Evolutionary conservation across 306 rosid species (phyloP).

Genomic region (Heteromeles arbutifolia): DNA sequence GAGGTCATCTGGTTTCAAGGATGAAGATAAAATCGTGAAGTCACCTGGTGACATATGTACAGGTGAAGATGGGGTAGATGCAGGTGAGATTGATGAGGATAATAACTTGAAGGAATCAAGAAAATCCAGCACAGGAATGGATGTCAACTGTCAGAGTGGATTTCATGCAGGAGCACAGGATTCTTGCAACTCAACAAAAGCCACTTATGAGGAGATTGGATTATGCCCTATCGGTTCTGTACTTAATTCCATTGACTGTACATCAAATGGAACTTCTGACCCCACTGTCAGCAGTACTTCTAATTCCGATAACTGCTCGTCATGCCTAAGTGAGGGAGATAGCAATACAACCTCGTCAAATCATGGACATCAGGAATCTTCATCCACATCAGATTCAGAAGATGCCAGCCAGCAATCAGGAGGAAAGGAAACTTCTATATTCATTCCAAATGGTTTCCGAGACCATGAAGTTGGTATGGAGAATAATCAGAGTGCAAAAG

Average conservation of each 20-base stretch:
- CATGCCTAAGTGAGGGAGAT: conserved; percentile 86
- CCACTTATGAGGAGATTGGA: conserved; percentile 39
- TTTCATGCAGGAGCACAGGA: conserved; percentile 31
- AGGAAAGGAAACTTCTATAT: conserved; percentile 43
- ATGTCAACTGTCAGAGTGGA: conserved; percentile 37
- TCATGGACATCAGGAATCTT: conserved; percentile 73
- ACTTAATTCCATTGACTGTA: conserved; percentile 7
- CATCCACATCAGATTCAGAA: conserved; percentile 85
- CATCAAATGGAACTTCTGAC: conserved; percentile 37
- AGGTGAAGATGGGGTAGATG: conserved; percentile 25
- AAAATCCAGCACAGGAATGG: conserved; percentile 25
- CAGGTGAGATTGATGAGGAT: conserved; percentile 38
- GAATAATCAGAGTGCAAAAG: conserved; percentile 23
- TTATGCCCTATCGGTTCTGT: conserved; percentile 14
- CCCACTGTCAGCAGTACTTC: conserved; percentile 34
- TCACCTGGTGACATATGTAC: conserved; percentile 31
- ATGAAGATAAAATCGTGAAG: conserved; percentile 34
- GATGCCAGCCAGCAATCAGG: conserved; percentile 78
- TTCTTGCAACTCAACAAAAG: conserved; percentile 35
- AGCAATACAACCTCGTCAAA: conserved; percentile 63
- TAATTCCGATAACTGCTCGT: conserved; percentile 75
- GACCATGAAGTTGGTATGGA: conserved; percentile 33
- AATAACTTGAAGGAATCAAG: conserved; percentile 44
- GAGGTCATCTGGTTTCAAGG: conserved; percentile 38
- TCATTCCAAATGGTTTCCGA: conserved; percentile 42